phyloP scores from a whole-genome alignment of 2,329 filamentous ascomycete species.

The Sclerotinia minor region DNA sequence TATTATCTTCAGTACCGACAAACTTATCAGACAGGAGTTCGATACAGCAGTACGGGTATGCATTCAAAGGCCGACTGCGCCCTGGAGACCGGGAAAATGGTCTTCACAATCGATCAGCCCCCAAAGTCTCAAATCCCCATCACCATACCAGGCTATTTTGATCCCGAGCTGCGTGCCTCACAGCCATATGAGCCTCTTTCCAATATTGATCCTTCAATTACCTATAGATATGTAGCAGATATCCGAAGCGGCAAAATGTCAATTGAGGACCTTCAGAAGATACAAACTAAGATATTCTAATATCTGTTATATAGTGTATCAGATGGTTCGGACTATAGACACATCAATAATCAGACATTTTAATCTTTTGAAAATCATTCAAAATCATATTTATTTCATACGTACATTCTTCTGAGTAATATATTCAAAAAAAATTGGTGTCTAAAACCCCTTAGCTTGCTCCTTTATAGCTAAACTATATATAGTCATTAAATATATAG shows the following conservation, averaged over 20 bases:
- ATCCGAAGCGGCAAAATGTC: background rate
- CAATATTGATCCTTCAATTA: no score
- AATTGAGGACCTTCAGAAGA: background rate
- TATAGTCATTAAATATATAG: no score
- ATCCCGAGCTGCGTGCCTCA: background rate
- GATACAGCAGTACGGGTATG: background rate
- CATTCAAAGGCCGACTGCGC: background rate
- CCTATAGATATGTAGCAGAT: background rate
- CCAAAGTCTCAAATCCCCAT: no score
- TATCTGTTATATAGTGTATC: background rate
- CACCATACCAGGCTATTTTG: background rate
- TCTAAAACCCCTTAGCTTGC: no score
- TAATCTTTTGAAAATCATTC: background rate
- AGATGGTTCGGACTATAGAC: background rate
- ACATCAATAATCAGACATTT: background rate
- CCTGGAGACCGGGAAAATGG: background rate
- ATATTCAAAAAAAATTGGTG: no score
- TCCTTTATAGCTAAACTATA: no score
- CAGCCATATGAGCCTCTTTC: no score
- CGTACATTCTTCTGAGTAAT: no score
- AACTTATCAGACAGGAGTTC: background rate
- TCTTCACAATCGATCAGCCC: background rate
- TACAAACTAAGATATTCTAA: background rate
- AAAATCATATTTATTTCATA: no score
- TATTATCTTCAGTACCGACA: background rate